A percentile compares a stretch with the other conserved stretches of the same genome.
Evolutionary conservation across 2,329 filamentous ascomycete genomes (phyloP).

Genomic region (Diaporthe sp.): DNA sequence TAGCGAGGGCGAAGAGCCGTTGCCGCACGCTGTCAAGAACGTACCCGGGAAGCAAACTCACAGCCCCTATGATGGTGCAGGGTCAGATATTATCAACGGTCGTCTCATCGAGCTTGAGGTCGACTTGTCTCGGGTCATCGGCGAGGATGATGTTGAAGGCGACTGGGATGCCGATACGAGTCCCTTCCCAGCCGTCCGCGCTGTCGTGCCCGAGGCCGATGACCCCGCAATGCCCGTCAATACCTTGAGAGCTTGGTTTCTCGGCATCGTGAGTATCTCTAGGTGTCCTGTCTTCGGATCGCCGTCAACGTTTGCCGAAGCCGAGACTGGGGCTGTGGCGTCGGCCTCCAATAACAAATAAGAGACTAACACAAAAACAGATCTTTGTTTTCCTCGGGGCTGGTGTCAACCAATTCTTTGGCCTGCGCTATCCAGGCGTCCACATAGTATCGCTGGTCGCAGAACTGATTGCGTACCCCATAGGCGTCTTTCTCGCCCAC

Average conservation of each 20-base stretch:
- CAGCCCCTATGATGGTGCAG: constrained; percentile 5
- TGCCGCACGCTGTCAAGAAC: neutral
- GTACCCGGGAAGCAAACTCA: constrained; percentile 18
- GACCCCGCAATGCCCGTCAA: constrained; percentile 52
- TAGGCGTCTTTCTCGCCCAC: constrained; percentile 52
- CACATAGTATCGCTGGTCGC: constrained; percentile 57
- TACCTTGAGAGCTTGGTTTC: constrained; percentile 55
- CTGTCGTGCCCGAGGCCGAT: constrained; percentile 47
- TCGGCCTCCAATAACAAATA: neutral
- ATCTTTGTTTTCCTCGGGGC: constrained; percentile 57
- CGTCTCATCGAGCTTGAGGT: constrained; percentile 46
- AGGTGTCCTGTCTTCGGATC: neutral
- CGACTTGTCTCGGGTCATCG: constrained; percentile 42
- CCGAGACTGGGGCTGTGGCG: neutral
- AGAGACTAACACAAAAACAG: constrained; percentile 29
- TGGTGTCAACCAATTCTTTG: constrained; percentile 59
- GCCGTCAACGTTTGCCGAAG: neutral
- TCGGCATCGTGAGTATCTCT: constrained; percentile 49
- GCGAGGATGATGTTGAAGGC: constrained; percentile 42
- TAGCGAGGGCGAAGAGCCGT: constrained; percentile 15
- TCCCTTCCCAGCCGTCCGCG: constrained; percentile 46
- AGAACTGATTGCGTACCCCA: constrained; percentile 54
- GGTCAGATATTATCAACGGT: constrained; percentile 37
- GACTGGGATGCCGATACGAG: constrained; percentile 45
- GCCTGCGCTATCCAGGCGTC: constrained; percentile 56